These are phyloP conservation scores for Neonothopanus nambi DNA, from an alignment of 1,284 basidiomycete species.

Conservation along the genomic window DNA sequence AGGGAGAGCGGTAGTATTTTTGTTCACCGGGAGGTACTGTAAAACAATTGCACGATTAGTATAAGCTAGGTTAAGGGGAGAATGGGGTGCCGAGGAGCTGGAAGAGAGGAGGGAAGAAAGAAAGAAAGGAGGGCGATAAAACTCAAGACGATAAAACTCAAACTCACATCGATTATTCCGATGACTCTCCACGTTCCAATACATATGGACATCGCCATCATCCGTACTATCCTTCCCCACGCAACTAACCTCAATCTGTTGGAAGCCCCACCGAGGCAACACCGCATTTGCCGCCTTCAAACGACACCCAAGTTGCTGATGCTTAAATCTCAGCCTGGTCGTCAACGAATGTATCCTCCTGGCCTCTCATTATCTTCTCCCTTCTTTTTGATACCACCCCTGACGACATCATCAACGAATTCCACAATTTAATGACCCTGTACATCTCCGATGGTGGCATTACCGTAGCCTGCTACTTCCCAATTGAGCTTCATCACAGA, in stretches of 20 bases:
- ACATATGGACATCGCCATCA: constrained; percentile 74
- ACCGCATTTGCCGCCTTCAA: constrained; percentile 87
- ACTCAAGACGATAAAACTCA: no score
- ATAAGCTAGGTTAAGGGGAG: constrained; percentile 1
- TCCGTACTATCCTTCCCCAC: constrained; percentile 77
- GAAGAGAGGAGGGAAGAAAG: neutral
- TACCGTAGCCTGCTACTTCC: constrained; percentile 94
- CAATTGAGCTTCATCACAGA: constrained; percentile 89
- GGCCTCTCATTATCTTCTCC: constrained; percentile 41
- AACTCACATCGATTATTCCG: constrained; percentile 90
- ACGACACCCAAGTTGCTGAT: constrained; percentile 83
- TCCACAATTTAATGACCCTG: constrained; percentile 95
- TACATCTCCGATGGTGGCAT: constrained; percentile 80
- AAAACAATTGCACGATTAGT: no score
- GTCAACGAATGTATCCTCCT: constrained; percentile 86
- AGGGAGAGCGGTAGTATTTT: constrained; percentile 88
- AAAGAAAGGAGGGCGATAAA: constrained; percentile 8
- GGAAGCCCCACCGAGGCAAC: constrained; percentile 98
- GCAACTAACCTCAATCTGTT: constrained; percentile 96
- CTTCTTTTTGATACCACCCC: constrained; percentile 41
- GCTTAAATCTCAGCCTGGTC: constrained; percentile 85
- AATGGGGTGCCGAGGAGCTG: no score
- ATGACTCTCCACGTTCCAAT: constrained; percentile 98
- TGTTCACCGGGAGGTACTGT: constrained; percentile 82
- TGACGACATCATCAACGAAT: constrained; percentile 87